phyloP scores from a whole-genome alignment of 495 filamentous ascomycete genomes.

The Trichocladium antarcticum region DNA sequence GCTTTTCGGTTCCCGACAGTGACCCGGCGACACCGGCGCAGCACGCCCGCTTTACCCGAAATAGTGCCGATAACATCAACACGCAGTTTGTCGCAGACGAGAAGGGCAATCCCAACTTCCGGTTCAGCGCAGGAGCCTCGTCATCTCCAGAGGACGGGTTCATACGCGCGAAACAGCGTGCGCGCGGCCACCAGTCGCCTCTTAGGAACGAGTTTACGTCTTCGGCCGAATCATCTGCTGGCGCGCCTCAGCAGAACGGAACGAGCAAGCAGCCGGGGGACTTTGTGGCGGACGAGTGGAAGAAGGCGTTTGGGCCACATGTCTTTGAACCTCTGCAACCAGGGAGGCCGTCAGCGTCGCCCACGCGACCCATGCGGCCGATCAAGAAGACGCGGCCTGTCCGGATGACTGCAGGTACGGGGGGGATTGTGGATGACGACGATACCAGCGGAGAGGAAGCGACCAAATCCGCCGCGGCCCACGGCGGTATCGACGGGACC shows the following conservation, averaged over 20 bases:
- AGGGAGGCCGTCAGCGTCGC: conserved; percentile 26
- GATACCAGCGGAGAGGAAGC: conserved; percentile 28
- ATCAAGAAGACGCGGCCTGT: conserved; percentile 34
- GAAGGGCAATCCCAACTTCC: conserved; percentile 21
- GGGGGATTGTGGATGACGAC: conserved; percentile 39
- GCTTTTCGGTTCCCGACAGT: conserved; percentile 41
- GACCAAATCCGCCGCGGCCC: conserved; percentile 14
- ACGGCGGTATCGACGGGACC: conserved; percentile 11
- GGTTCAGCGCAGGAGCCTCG: conserved; percentile 36
- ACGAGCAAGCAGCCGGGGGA: conserved; percentile 21
- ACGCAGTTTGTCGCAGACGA: conserved; percentile 45
- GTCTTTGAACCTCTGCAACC: conserved; percentile 41
- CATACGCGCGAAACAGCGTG: conserved; percentile 25
- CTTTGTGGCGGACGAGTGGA: conserved; percentile 59
- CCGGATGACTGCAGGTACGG: conserved; percentile 34
- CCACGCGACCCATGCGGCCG: conserved; percentile 25
- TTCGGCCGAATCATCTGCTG: conserved; percentile 10
- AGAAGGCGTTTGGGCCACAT: conserved; percentile 49
- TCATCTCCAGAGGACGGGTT: conserved; percentile 21
- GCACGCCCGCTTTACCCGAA: conserved; percentile 37
- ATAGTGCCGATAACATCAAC: conserved; percentile 65
- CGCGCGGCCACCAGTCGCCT: conserved; percentile 28
- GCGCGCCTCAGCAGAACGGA: conserved; percentile 3
- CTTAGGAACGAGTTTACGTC: conserved; percentile 12
- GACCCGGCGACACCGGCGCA: conserved; percentile 16